Conservation (phyloP, 805 yeast species). For the Pichia exigua region DNA sequence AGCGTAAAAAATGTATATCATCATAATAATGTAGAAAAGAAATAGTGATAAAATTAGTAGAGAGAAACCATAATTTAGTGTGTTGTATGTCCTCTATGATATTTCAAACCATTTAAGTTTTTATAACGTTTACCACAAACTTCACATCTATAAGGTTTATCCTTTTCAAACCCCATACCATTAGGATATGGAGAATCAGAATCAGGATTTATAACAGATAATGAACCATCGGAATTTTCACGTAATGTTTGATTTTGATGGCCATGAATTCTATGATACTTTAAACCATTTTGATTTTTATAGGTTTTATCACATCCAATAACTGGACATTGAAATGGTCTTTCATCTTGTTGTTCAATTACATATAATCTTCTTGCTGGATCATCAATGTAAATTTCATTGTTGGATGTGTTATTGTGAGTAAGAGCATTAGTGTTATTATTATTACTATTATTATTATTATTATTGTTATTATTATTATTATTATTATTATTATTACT, state of each 20-base stretch:
- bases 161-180: slow-evolving; percentile 92
- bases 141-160: slow-evolving; percentile 96
- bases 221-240: slow-evolving; percentile 88
- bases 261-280: slow-evolving; percentile 92
- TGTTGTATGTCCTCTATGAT: slow-evolving; percentile 97
- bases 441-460: slow-evolving; percentile 19
- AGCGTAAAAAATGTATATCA: neutral
- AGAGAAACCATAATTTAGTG: slow-evolving; percentile 39
- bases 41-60: neutral
- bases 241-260: slow-evolving; percentile 92
- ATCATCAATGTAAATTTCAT: slow-evolving; percentile 81
- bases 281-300: slow-evolving; percentile 94
- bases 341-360: slow-evolving; percentile 82
- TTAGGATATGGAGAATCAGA: slow-evolving; percentile 84
- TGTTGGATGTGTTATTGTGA: slow-evolving; percentile 24
- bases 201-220: slow-evolving; percentile 87
- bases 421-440: slow-evolving; percentile 7
- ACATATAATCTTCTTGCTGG: slow-evolving; percentile 94
- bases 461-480: neutral
- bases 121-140: slow-evolving; percentile 97
- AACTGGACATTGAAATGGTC: slow-evolving; percentile 96
- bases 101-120: slow-evolving; percentile 91
- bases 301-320: slow-evolving; percentile 97
- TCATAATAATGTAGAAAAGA: neutral
- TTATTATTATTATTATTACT: neutral